Evolutionary conservation across 306 rosid species (phyloP), one percentile per base, ranked within the genome.

Genomic region (Argentina anserina): DNA sequence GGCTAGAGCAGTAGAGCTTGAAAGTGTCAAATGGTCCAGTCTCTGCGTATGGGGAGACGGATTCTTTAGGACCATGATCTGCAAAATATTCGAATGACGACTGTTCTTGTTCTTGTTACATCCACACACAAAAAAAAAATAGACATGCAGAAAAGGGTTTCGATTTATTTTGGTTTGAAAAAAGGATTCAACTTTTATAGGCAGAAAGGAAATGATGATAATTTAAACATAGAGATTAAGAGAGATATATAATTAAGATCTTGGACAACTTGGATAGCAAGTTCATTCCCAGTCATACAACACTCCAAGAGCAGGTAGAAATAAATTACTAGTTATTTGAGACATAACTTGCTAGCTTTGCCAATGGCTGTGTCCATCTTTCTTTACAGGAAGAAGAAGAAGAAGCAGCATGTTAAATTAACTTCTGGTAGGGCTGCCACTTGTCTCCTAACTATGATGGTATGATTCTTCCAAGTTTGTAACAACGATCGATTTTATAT

Each of bases 241-340:
- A n/a, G n/a, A n/a, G n/a, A 62, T n/a, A 26, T 23, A 55, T 1
- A 25, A 42, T 33, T 42, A 36, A 78, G 60, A 41, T 52, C 45
- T 60, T 31, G 67, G 49, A 67, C 45, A 12, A 39, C 67, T 42
- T 42, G 5, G 47, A 2, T 14, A 42, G 47, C 4, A 59, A 29
- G 50, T 50, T 43, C 70, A 53, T 33, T 80, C 59, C 59, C 20
- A 10, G 34, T 46, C 75, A 18, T 40, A 66, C 49, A 49, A 53
- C 63, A 70, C 75, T 33, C 59, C 83, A 64, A 70, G 65, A 82
- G 77, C 53, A 52, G 71, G 83, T 72, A 62, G 46, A 41, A 41
- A 9, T 11, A 9, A 43, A 26, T 69, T 45, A 42, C 69, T 74
- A 15, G 18, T 53, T 63, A 68, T 7, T 18, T 2, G 0, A 58